Base-by-base conservation (phyloP, 805 yeast genomes). In the Candida qinlingensis region DNA sequence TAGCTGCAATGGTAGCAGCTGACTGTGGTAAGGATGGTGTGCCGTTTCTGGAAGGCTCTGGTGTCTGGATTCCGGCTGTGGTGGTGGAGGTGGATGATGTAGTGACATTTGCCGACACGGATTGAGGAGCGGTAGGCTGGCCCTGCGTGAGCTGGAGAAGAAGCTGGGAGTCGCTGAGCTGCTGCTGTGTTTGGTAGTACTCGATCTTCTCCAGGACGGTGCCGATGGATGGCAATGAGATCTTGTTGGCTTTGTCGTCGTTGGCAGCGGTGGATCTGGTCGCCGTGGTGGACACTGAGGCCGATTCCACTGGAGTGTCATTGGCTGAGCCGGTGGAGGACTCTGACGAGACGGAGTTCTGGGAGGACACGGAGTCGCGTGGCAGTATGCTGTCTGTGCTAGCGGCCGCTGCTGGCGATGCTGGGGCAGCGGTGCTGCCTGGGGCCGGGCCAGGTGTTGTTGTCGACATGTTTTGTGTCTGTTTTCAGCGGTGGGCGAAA, bases 151-250 rank as follows among this genome's bases (percentile, higher is more conserved):
- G 53, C 41, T 60, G 58, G 19, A 61, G 44, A 7, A 61, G 39
- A 2, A 61, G 56, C 30, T 60, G 58, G 1, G 65, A 61, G 47
- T 61, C 65, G n/a, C 56, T 55, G 9, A 61, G 52, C 39, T 61
- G 55, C 40, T 60, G 63, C 40, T 59, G 59, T 35, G 48, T 60
- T 41, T 61, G 65, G 45, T 58, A 61, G 13, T 51, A 49, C 43
- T 61, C 64, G 37, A 61, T 61, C 19, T 44, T 58, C 40, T 56
- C 54, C 11, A 61, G 44, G 2, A 61, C 59, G 34, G 55, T 57
- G 28, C 51, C 54, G 29, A 61, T 60, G 11, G 65, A 57, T 2
- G 65, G 65, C 9, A 61, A 48, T 5, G 52, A 45, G 5, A 50
- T 30, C 7, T 41, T 45, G 9, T 46, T 38, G 30, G 26, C 46